Conservation (phyloP, 23 red algal species). For the Agarophyton chilense region DNA sequence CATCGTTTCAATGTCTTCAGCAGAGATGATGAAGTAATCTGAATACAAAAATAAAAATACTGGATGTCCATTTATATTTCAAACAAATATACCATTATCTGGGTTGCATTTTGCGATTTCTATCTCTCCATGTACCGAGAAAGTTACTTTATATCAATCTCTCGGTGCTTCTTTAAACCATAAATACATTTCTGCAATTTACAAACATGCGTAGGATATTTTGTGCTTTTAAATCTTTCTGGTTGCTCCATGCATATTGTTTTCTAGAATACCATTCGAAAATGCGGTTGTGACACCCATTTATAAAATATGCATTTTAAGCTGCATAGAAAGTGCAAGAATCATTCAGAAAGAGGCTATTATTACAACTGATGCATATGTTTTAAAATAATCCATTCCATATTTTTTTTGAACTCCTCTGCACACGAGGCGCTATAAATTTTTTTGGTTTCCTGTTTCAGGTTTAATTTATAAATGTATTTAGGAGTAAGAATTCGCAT, state of each 20-base stretch:
- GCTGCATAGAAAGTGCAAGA: not conserved
- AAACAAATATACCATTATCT: not conserved
- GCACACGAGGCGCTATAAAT: conserved; percentile 3
- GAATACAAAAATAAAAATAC: too few relatives aligned
- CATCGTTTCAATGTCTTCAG: too few relatives aligned
- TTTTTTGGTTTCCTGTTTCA: not conserved
- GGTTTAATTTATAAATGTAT: conserved; percentile 1
- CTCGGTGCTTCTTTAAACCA: conserved; percentile 7
- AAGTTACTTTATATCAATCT: not conserved
- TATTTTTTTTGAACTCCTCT: not conserved
- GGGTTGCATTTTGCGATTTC: not conserved
- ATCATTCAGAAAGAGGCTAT: not conserved
- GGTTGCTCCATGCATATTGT: not conserved
- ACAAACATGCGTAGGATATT: not conserved
- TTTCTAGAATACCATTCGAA: not conserved
- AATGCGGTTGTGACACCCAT: not conserved
- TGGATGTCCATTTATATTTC: too few relatives aligned
- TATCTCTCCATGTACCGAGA: not conserved
- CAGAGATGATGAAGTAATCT: too few relatives aligned
- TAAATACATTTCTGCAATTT: conserved; percentile 9
- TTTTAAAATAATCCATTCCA: not conserved
- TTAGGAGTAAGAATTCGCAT: not conserved
- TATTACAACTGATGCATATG: not conserved
- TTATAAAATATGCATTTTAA: not conserved
- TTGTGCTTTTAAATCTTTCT: not conserved